Base-by-base conservation (phyloP, 345 rosid genomes). In the Psidium guajava region DNA sequence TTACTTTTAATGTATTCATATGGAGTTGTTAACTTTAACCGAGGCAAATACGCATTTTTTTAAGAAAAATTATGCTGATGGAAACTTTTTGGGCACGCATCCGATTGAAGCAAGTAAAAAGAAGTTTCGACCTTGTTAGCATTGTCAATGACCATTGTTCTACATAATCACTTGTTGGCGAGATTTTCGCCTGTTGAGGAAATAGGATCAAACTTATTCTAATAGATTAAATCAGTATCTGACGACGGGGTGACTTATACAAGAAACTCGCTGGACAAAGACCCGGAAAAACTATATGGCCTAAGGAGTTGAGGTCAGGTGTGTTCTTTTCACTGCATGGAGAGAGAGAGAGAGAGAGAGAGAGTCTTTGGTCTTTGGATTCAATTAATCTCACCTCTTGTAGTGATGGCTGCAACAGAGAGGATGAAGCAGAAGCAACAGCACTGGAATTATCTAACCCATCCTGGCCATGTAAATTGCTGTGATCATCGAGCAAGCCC, bases 401-500 rank as follows among this genome's bases (percentile, higher is more conserved):
- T 16, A 51, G 83, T 52, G 57, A 82, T 27, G 83, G 57, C 77
- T 69, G 77, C 77, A 69, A 18, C 47, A 18, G 77, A 69, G 77
- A 69, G 32, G 44, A 32, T 28, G 77, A 69, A 69, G 47, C 77
- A 69, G 77, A 69, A 69, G 77, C 47, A 16, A 32, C 77, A 69
- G 77, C 77, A 8, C 77, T 69, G 47, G 81, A 50, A 42, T 64
- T 25, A n/a, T 50, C 44, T 14, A 36, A 77, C 14, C 54, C 58
- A 42, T 82, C 51, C 27, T 83, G 22, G 36, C 73, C 77, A 73
- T 47, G n/a, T 20, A 77, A 86, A 8, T 86, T 54, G 55, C 87
- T 81, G 59, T 83, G 86, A 85, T 86, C 64, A 64, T 86, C 85
- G 14, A 90, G 86, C 86, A 90, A 86, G 55, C 97, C 95, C 54